Evolutionary conservation across 2,329 filamentous ascomycete species (phyloP).

Genomic region (Plectosphaerella sp.): DNA sequence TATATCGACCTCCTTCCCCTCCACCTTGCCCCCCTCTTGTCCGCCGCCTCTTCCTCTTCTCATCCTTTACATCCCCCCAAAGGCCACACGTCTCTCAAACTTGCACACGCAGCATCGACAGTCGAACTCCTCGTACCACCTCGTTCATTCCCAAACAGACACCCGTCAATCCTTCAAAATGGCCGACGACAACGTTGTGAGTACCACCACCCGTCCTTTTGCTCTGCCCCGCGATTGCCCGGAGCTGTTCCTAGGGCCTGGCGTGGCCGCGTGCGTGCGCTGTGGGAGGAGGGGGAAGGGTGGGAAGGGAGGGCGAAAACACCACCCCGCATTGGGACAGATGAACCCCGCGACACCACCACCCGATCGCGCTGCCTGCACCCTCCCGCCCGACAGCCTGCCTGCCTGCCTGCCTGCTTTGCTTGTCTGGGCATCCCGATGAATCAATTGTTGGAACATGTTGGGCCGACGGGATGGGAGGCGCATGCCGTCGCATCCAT

Average conservation of each 20-base stretch:
- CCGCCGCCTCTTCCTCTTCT: constrained; percentile 12
- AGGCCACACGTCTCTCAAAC: constrained; percentile 4
- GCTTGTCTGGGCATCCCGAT: neutral
- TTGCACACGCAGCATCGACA: neutral
- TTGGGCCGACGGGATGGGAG: neutral
- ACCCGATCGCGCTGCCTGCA: neutral
- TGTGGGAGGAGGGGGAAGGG: constrained; percentile 15
- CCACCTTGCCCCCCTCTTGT: constrained; percentile 4
- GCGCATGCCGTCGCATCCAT: neutral
- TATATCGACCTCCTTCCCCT: constrained; percentile 8
- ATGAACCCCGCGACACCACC: constrained; percentile 11
- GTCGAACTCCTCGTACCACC: neutral
- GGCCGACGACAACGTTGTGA: constrained; percentile 51
- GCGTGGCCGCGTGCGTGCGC: constrained; percentile 17
- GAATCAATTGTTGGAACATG: neutral
- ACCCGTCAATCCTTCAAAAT: constrained; percentile 45
- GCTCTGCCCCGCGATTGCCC: constrained; percentile 7
- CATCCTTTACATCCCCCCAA: constrained; percentile 1
- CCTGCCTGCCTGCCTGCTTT: neutral
- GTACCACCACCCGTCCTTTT: constrained; percentile 19
- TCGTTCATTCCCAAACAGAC: neutral
- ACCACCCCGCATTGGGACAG: constrained; percentile 41
- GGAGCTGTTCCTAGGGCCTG: constrained; percentile 2
- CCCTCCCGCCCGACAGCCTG: neutral
- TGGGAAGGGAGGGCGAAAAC: constrained; percentile 21